phyloP scores from a whole-genome alignment of 305 asterid genomes.

The Rubia balearica region DNA sequence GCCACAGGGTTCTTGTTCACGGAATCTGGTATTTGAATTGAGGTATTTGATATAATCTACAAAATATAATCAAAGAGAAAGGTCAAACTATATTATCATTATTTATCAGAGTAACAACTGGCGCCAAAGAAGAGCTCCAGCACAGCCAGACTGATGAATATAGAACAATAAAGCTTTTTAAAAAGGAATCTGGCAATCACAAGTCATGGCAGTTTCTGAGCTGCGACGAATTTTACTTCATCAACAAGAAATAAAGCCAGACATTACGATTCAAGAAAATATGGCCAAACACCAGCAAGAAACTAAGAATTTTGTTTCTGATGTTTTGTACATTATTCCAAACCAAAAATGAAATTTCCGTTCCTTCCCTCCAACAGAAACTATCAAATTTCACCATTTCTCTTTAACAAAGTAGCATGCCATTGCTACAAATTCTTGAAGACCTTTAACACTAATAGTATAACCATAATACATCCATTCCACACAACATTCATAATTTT shows the following conservation, averaged over 20 bases:
- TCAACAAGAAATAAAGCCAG: not conserved
- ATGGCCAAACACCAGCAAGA: not conserved
- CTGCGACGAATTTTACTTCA: not conserved
- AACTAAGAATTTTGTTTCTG: not conserved
- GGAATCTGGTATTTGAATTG: conserved; percentile 75
- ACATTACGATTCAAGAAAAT: not conserved
- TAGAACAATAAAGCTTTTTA: not conserved
- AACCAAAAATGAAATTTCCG: not conserved
- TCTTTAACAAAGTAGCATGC: not conserved
- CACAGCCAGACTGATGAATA: not conserved
- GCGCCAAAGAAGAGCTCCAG: not conserved
- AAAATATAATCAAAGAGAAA: conserved; percentile 13
- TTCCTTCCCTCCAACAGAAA: not conserved
- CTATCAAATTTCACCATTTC: not conserved
- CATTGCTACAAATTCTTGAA: not conserved
- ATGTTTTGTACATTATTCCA: not conserved
- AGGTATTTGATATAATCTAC: conserved; percentile 88
- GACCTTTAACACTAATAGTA: not conserved
- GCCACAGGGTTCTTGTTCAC: conserved; percentile 51
- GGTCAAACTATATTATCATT: not conserved
- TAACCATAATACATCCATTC: not conserved
- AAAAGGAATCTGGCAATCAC: not conserved
- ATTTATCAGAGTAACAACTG: not conserved
- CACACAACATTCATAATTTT: not conserved
- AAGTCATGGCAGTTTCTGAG: not conserved